phyloP scores from a whole-genome alignment of 768 basidiomycete genomes.

The Termitomyces sp. region DNA sequence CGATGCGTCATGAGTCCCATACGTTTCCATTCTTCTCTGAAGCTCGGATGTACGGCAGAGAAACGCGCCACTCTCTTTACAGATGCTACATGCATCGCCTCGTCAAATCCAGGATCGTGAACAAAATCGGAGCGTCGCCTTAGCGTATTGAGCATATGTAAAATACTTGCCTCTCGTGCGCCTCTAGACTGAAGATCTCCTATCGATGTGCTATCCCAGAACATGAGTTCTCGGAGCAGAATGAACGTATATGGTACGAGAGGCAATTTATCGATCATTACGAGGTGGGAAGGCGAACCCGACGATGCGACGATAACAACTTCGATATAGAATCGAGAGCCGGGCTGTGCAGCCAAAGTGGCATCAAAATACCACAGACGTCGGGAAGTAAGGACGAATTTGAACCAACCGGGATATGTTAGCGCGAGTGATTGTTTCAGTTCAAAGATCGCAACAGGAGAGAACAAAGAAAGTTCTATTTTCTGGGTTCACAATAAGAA shows the following conservation, averaged over 20 bases:
- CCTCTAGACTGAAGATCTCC: background rate
- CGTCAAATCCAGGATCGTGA: constrained; percentile 7
- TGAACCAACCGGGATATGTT: constrained; percentile 2
- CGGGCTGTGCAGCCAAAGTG: background rate
- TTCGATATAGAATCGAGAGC: background rate
- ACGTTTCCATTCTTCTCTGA: constrained; percentile 10
- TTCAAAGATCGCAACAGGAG: background rate
- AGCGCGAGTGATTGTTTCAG: constrained; percentile 4
- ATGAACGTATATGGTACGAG: constrained; percentile 10
- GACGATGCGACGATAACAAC: background rate
- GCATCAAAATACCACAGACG: background rate
- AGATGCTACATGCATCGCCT: constrained; percentile 4
- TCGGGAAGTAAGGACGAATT: background rate
- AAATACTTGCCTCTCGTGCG: background rate
- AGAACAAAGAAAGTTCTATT: background rate
- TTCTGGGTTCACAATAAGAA: background rate
- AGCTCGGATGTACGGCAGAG: constrained; percentile 1
- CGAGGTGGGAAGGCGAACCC: background rate
- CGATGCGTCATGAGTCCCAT: constrained; percentile 7
- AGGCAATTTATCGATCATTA: constrained; percentile 2
- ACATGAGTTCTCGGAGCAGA: constrained; percentile 10
- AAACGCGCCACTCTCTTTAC: constrained; percentile 3
- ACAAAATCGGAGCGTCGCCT: background rate
- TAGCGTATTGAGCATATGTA: constrained; percentile 8
- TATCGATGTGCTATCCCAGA: constrained; percentile 5